Base-by-base conservation (phyloP, 2,329 filamentous ascomycete species). In the Rosellinia necatrix region DNA sequence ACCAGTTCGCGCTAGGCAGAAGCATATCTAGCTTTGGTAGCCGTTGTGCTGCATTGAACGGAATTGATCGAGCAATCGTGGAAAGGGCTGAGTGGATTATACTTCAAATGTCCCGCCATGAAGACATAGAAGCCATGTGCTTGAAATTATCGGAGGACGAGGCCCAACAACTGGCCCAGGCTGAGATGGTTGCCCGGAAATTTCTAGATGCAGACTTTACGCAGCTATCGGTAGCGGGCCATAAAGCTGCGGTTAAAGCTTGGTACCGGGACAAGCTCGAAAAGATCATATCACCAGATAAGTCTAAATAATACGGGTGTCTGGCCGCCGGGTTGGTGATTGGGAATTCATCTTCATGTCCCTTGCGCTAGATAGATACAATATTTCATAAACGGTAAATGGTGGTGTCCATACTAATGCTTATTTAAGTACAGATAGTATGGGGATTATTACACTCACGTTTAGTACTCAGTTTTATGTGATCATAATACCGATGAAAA, bases 21-120 rank as follows among this genome's bases (percentile, higher is more conserved):
- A 93, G 87, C 64, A 84, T 78, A 6, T 88, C 89, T 12, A 97
- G 92, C 68, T 96, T 96, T 67, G 94, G 94, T 0, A 90, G 87
- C 24, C 82, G 83, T 72, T 97, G 94, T 68, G 94, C 94, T 24
- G 86, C 86, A 3, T 83, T 96, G 71, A 97, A 96, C 66, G 92
- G 92, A 1, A 85, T 99, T 12, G 87, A 91, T 25, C 68, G 74
- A 15, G 78, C 81, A 4, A 83, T 97, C 8, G 81, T 97, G 6
- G 76, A 87, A 13, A 84, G 92, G 52, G 92, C 93, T 0, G 87
- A 91, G 61, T 81, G 87, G 6, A 79, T 99, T 30, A 84, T 88
- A 19, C 71, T 84, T 6, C 76, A 94, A 13, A 78, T 88, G 29
- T 83, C 84, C 13, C 83, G 80, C 47, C 90, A 91, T 6, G 89